Percentiles rank a stretch among this genome's conserved stretches.
phyloP scores from a whole-genome alignment of 371 early-diverging fungal genomes.

The Mortierella sp. region DNA sequence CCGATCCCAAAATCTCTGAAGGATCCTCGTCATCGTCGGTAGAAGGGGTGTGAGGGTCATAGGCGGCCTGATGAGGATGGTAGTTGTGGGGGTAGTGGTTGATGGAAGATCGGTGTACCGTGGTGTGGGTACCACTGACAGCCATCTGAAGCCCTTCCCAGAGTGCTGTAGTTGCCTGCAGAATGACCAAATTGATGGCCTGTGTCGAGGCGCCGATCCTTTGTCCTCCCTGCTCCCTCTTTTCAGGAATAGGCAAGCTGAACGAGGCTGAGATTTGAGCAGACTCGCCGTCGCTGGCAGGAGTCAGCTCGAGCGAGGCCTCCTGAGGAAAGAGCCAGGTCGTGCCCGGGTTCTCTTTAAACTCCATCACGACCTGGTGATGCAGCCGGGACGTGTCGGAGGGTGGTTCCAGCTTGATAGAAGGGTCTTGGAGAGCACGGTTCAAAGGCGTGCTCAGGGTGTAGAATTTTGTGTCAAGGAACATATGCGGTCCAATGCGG shows the following conservation, averaged over 20 bases:
- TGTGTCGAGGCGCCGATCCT: neutral
- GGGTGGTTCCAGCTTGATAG: neutral
- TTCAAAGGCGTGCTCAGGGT: slow-evolving; percentile 9
- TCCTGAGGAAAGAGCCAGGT: slow-evolving; percentile 42
- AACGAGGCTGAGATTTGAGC: slow-evolving; percentile 36
- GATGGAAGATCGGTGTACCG: neutral
- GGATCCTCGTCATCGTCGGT: slow-evolving; percentile 26
- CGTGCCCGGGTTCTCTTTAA: slow-evolving; percentile 41
- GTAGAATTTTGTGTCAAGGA: slow-evolving; percentile 48
- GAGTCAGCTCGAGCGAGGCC: slow-evolving; percentile 31
- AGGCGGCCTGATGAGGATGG: no score
- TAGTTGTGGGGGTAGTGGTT: no score
- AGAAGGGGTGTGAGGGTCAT: neutral
- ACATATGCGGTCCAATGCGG: slow-evolving; percentile 37
- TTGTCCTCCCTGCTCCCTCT: neutral
- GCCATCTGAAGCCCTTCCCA: slow-evolving; percentile 39
- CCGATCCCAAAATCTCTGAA: slow-evolving; percentile 35
- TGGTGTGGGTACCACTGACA: slow-evolving; percentile 16
- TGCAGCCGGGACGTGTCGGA: neutral
- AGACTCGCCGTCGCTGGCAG: slow-evolving; percentile 28
- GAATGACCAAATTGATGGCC: slow-evolving; percentile 19
- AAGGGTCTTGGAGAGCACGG: neutral
- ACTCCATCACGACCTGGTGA: slow-evolving; percentile 40
- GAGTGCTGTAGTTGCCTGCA: slow-evolving; percentile 24
- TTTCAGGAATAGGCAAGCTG: slow-evolving; percentile 13